Base-by-base conservation (phyloP, 2,329 filamentous ascomycete genomes). In the Ambrosiella cleistominuta region DNA sequence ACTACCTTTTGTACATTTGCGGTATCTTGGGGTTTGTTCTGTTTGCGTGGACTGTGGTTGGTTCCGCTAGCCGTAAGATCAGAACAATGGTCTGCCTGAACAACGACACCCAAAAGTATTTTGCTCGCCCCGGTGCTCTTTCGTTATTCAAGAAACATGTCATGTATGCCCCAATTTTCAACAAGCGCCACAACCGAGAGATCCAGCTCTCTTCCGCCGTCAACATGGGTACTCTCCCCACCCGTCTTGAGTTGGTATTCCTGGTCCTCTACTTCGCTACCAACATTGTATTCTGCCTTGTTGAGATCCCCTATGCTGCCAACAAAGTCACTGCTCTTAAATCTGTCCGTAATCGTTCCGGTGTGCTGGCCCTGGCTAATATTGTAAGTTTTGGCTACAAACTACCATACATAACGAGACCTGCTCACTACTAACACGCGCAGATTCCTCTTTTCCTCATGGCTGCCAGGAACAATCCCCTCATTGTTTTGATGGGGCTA, bases 381-480 rank as follows among this genome's bases (percentile, higher is more conserved):
- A 86, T 97, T 80, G 81, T 98, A 61, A 37, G 61, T 58, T 37
- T 12, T 11, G 37, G 36, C 12, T 4, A 3, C 12, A 19, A n/a
- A n/a, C 7, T 17, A n/a, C 17, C 3, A 36, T 7, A 38, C 13
- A 38, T 8, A 2, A 40, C 7, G 27, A 50, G 7, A 11, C 17
- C 49, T 15, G 47, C 2, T 27, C 1, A 19, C 1, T 27, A 12
- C 56, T 60, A 39, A 57, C 50, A 42, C 9, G n/a, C 13, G 5
- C 53, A 62, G 61, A 47, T 62, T 38, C 90, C 93, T 4, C 81
- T 96, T 37, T 78, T 97, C 65, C 79, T 97, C 63, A 80, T 97
- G 59, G 89, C 90, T 11, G 83, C 88, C 40, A 85, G 93, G 67
- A 97, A 97, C 74, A 98, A 97, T 71, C 88, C 88, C 7, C 75